Evolutionary conservation across 495 filamentous ascomycete genomes (phyloP).

Genomic region (Penicillium pancosmium): DNA sequence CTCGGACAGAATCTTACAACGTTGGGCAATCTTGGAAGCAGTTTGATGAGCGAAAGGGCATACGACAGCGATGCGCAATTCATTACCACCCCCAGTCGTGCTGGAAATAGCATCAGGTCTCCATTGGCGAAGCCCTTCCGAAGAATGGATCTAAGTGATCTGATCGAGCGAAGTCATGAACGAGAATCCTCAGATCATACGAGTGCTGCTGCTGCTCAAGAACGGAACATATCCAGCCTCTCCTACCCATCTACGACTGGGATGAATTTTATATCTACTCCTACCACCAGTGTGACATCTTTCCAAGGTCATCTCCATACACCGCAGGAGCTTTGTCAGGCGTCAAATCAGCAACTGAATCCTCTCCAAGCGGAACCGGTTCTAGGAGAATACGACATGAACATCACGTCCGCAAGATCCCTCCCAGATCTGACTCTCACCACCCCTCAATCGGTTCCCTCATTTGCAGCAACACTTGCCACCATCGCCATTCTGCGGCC

Average conservation of each 20-base stretch:
- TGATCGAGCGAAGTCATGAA: constrained; percentile 29
- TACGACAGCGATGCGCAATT: constrained; percentile 52
- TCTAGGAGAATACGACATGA: neutral
- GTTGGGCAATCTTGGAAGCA: constrained; percentile 32
- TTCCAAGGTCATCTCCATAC: neutral
- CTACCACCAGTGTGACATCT: constrained; percentile 11
- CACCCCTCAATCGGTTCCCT: neutral
- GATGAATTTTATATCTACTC: constrained; percentile 22
- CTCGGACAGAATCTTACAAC: constrained; percentile 7
- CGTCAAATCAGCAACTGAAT: neutral
- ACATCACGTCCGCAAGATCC: constrained; percentile 14
- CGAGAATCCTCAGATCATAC: constrained; percentile 13
- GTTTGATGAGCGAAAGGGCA: constrained; percentile 44
- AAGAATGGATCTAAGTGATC: constrained; percentile 20
- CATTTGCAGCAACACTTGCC: neutral
- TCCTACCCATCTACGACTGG: constrained; percentile 15
- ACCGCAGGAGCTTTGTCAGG: neutral
- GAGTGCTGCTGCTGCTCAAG: neutral
- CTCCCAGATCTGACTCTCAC: constrained; percentile 13
- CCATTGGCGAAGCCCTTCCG: constrained; percentile 9
- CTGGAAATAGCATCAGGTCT: constrained; percentile 7
- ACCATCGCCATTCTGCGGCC: neutral
- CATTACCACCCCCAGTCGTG: constrained; percentile 36
- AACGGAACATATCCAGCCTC: neutral
- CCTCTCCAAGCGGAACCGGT: neutral